Base-by-base conservation (phyloP, 768 basidiomycete species). In the Agaricus blazei region DNA sequence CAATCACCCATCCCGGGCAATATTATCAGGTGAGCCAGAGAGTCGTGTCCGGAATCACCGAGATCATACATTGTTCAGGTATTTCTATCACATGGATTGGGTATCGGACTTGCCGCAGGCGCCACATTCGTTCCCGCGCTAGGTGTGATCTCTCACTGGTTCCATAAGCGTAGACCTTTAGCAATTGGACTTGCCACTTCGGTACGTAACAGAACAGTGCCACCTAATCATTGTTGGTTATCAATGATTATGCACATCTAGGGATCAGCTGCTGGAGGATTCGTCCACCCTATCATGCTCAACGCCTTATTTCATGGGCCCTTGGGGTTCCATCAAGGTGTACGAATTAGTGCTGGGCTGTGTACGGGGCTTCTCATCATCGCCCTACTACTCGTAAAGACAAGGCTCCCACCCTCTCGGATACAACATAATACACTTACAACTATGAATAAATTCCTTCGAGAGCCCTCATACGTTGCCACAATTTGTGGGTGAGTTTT, bases 201-300 rank as follows among this genome's bases (percentile, higher is more conserved):
- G 11, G 74, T 70, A 53, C 19, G 40, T 58, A 29, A 14, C 19
- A 19, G 19, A 19, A 19, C 19, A 19, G 3, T 31, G 19, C 19
- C 3, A 15, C 27, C n/a, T 5, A 29, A 2, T 31, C 19, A 19
- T 19, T 19, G 19, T 19, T 19, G 19, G 19, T 28, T n/a, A 19
- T 19, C 19, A 19, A 19, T 34, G 11, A 28, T 26, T 6, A n/a
- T 7, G 15, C 31, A 8, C 46, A 9, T 49, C 31, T 36, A 76
- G 74, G 75, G 76, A 5, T 74, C 82, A n/a, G 81, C 78, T 15
- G 63, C 83, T 12, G 85, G 86, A 2, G 83, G 81, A 9, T 72
- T 80, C 24, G 62, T 87, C 8, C 82, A 84, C 56, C 81, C 83
- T 1, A 83, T 85, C 60, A 76, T 85, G 71, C 69, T 88, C 23